A percentile compares a stretch with the other conserved stretches of the same genome.
phyloP scores from a whole-genome alignment of 1,139 yeast genomes.

The Yamadazyma atmosphaerica region DNA sequence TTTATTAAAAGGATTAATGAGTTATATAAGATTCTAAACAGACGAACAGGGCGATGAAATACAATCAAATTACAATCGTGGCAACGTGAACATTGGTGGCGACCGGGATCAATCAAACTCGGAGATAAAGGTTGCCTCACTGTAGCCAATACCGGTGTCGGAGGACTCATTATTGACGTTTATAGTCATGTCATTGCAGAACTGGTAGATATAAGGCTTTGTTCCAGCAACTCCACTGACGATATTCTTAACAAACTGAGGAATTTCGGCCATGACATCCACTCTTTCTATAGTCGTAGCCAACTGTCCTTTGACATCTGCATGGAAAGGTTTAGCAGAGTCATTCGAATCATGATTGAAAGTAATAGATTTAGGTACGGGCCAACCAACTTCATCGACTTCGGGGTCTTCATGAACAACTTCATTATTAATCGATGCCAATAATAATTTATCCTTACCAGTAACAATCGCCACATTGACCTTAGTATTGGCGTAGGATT shows the following conservation, averaged over 20 bases:
- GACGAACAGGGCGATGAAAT: neutral
- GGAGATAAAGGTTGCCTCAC: constrained; percentile 79
- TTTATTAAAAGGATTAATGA: constrained; percentile 2
- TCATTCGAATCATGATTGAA: constrained; percentile 45
- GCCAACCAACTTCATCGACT: constrained; percentile 88
- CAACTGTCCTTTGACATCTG: constrained; percentile 55
- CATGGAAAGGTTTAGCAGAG: constrained; percentile 32
- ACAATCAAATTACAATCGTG: constrained; percentile 10
- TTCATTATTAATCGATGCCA: constrained; percentile 66
- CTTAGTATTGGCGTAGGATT: constrained; percentile 77
- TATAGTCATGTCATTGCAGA: constrained; percentile 56
- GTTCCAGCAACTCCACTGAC: constrained; percentile 96
- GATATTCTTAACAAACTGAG: constrained; percentile 87
- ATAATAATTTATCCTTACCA: constrained; percentile 59
- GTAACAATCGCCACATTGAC: constrained; percentile 80
- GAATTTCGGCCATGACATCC: constrained; percentile 97
- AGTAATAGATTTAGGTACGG: constrained; percentile 69
- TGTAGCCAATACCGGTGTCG: constrained; percentile 72
- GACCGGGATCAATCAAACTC: constrained; percentile 23
- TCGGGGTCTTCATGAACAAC: constrained; percentile 60
- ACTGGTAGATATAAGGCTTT: constrained; percentile 93
- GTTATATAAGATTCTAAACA: constrained; percentile 4
- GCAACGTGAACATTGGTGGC: constrained; percentile 1
- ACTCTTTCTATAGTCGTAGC: constrained; percentile 75
- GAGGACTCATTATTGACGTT: constrained; percentile 31